Percentiles rank a stretch among this genome's conserved stretches.
Conservation (phyloP, 352 stramenopile species). For the Plasmopara viticola region DNA sequence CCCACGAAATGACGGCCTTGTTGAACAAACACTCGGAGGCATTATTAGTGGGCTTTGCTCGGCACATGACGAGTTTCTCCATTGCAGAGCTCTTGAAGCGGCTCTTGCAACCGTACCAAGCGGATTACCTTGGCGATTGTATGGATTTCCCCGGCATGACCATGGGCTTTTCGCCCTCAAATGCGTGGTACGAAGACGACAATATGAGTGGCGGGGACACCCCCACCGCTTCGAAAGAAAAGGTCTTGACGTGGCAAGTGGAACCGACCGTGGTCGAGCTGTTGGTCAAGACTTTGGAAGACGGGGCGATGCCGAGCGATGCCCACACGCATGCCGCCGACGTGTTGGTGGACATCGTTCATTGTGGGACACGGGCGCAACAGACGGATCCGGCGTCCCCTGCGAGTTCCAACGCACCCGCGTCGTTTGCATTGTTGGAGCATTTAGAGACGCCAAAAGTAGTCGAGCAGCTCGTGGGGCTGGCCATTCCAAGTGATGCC, state of each 20-base stretch:
- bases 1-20: constrained; percentile 75
- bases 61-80: constrained; percentile 68
- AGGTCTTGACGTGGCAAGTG: constrained; percentile 67
- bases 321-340: constrained; percentile 81
- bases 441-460: constrained; percentile 74
- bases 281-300: constrained; percentile 47
- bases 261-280: constrained; percentile 67
- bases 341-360: constrained; percentile 80
- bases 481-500: constrained; percentile 38
- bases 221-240: constrained; percentile 54
- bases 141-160: constrained; percentile 82
- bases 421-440: constrained; percentile 67
- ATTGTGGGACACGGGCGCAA: constrained; percentile 71
- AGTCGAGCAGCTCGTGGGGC: constrained; percentile 53
- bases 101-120: constrained; percentile 77
- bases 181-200: constrained; percentile 81
- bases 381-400: constrained; percentile 64
- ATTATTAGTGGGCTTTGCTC: constrained; percentile 59
- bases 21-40: constrained; percentile 80
- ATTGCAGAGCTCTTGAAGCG: constrained; percentile 79
- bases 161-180: constrained; percentile 64
- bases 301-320: constrained; percentile 51
- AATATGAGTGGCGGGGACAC: constrained; percentile 41
- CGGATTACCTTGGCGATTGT: constrained; percentile 80
- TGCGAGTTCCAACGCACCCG: constrained; percentile 39